Evolutionary conservation across 106 monocot genomes (phyloP).

Genomic region (Alisma plantagoaquatica): DNA sequence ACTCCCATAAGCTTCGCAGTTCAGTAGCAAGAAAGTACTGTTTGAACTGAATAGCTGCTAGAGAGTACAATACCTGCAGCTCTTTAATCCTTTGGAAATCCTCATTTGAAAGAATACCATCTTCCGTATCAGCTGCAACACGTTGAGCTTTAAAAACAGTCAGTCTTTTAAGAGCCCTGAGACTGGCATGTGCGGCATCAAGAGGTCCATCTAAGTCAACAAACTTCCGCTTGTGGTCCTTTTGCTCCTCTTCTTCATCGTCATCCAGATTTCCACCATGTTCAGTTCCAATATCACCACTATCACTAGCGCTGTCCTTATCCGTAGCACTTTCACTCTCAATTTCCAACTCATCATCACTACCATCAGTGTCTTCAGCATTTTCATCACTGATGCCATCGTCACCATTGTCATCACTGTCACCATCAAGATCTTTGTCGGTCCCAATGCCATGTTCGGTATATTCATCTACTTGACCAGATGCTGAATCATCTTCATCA

Average conservation of each 20-base stretch:
- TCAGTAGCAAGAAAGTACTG: too few species aligned
- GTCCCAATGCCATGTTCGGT: constrained; percentile 8
- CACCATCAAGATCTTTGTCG: constrained; percentile 9
- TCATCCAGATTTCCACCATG: constrained; percentile 15
- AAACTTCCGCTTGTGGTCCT: constrained; percentile 57
- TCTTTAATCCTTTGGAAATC: constrained; percentile 86
- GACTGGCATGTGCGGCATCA: constrained; percentile 57
- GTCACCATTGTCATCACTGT: constrained; percentile 9
- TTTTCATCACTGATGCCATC: constrained; percentile 6
- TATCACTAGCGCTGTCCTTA: constrained; percentile 4
- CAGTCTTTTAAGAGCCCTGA: constrained; percentile 68
- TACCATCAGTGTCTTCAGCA: neutral
- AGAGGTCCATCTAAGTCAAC: constrained; percentile 33
- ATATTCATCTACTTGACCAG: constrained; percentile 11
- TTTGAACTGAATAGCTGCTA: too few species aligned
- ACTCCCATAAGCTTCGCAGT: too few species aligned
- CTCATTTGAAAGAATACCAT: constrained; percentile 86
- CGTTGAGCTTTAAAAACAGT: constrained; percentile 29
- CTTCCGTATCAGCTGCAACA: constrained; percentile 19
- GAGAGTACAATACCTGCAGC: constrained; percentile 40
- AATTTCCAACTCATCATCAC: constrained; percentile 9
- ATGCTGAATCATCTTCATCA: constrained; percentile 2
- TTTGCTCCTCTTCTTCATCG: constrained; percentile 15
- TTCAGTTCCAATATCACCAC: neutral
- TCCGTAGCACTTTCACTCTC: neutral